phyloP scores from a whole-genome alignment of 306 rosid genomes.

The Cucurbita moschata region DNA sequence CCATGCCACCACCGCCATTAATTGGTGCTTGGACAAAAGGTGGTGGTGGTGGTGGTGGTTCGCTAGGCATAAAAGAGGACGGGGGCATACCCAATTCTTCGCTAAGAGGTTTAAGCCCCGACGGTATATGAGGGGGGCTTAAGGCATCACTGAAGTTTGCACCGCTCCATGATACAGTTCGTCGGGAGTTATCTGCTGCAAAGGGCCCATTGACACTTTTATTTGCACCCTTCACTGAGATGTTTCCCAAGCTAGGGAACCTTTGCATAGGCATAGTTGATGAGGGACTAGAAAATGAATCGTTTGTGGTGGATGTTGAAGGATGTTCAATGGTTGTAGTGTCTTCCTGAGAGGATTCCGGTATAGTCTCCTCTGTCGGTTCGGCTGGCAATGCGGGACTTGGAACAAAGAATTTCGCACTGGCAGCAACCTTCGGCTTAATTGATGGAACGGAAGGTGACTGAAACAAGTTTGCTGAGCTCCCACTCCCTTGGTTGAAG shows the following conservation, averaged over 20 bases:
- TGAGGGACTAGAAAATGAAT: conserved; percentile 24
- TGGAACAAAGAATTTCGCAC: conserved; percentile 72
- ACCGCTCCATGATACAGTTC: conserved; percentile 83
- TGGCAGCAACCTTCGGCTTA: conserved; percentile 46
- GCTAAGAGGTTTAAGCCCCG: conserved; percentile 25
- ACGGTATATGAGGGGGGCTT: conserved; percentile 26
- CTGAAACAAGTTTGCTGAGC: conserved; percentile 51
- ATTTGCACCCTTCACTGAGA: conserved; percentile 21
- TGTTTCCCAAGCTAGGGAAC: conserved; percentile 55
- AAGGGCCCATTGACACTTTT: conserved; percentile 9
- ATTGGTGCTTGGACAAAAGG: conserved; percentile 18
- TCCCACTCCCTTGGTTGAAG: conserved; percentile 71
- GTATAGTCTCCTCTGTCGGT: conserved; percentile 37
- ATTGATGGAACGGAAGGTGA: conserved; percentile 52
- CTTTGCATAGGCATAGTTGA: conserved; percentile 24
- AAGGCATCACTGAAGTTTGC: conserved; percentile 37
- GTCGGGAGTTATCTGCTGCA: conserved; percentile 37
- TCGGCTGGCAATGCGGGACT: conserved; percentile 37
- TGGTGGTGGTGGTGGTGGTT: conserved; percentile 22
- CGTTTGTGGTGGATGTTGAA: conserved; percentile 30
- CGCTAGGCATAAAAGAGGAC: conserved; percentile 25
- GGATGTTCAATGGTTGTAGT: conserved; percentile 20
- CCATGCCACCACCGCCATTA: conserved; percentile 34
- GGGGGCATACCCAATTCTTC: conserved; percentile 30
- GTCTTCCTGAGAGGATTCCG: conserved; percentile 51